Evolutionary conservation across 805 yeast genomes (phyloP).

Genomic region (Teunomyces cretensis): DNA sequence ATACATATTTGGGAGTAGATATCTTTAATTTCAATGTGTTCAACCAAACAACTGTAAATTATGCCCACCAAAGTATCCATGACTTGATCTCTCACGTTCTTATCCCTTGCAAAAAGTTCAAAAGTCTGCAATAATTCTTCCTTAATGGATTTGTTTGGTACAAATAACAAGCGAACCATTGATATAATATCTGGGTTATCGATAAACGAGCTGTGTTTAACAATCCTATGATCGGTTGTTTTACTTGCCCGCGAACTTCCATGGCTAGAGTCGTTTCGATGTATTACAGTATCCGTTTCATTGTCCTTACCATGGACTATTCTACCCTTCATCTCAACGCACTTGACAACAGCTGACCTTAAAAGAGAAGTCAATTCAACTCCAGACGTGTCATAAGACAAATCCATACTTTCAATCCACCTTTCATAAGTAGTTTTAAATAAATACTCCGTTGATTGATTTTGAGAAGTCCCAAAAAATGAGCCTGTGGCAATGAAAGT

Average conservation of each 20-base stretch:
- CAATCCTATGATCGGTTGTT: no score
- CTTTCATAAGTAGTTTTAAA: constrained; percentile 57
- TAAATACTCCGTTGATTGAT: constrained; percentile 19
- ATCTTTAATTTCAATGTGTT: constrained; percentile 61
- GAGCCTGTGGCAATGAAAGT: constrained; percentile 12
- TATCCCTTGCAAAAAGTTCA: constrained; percentile 35
- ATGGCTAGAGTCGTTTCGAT: no score
- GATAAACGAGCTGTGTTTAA: no score
- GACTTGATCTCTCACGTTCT: constrained; percentile 38
- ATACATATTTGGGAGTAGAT: background rate
- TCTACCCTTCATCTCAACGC: no score
- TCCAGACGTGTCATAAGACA: constrained; percentile 42
- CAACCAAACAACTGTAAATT: constrained; percentile 25
- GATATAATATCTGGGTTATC: constrained; percentile 18
- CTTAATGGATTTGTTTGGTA: background rate
- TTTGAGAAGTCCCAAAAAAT: constrained; percentile 5
- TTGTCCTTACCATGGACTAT: no score
- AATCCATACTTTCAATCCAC: constrained; percentile 60
- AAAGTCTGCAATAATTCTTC: background rate
- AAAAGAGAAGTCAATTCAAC: constrained; percentile 5
- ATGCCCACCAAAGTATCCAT: constrained; percentile 6
- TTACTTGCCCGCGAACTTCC: no score
- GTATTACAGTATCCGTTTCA: no score
- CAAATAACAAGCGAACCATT: background rate
- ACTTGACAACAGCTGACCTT: constrained; percentile 36